A percentile compares a stretch with the other conserved stretches of the same genome.
Evolutionary conservation across 129 eudicot genomes (phyloP).

Genomic region (Arctium minus): DNA sequence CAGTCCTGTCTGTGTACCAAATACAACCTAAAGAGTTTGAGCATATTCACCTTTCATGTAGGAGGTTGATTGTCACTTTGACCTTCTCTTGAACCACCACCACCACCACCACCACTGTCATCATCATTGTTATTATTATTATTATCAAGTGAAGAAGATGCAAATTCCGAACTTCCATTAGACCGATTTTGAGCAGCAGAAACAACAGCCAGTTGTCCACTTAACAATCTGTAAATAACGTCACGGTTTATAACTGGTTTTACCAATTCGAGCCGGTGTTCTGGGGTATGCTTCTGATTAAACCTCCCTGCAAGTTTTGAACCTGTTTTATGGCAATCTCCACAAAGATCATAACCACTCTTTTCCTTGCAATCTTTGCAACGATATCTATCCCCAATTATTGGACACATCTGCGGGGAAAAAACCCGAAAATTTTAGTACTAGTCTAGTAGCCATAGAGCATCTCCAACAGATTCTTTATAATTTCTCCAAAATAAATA

Average conservation of each 20-base stretch:
- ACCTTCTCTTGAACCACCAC: slow-evolving; percentile 21
- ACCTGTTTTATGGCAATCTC: slow-evolving; percentile 52
- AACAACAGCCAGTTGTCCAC: slow-evolving; percentile 39
- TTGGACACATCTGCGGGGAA: slow-evolving; percentile 61
- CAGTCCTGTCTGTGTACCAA: neutral
- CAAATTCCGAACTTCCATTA: slow-evolving; percentile 15
- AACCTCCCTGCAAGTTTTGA: slow-evolving; percentile 79
- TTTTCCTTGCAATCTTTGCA: slow-evolving; percentile 69
- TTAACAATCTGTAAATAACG: slow-evolving; percentile 35
- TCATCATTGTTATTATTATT: too few species aligned
- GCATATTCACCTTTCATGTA: slow-evolving; percentile 15
- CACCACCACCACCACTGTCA: slow-evolving; percentile 3
- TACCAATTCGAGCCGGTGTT: slow-evolving; percentile 54
- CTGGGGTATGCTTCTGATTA: slow-evolving; percentile 71
- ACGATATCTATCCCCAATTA: slow-evolving; percentile 65
- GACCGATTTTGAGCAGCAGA: slow-evolving; percentile 21
- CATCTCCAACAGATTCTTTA: neutral
- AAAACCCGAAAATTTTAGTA: neutral
- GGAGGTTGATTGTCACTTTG: slow-evolving; percentile 18
- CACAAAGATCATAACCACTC: slow-evolving; percentile 64
- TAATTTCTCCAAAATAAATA: neutral
- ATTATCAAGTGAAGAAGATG: slow-evolving; percentile 9
- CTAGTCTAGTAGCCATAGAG: neutral
- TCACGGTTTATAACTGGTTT: slow-evolving; percentile 26
- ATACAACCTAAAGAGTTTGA: neutral